A percentile compares a stretch with the other conserved stretches of the same genome.
These are phyloP conservation scores for Septoria linicola DNA, from an alignment of 2,329 filamentous ascomycete genomes.

Conservation along the genomic window DNA sequence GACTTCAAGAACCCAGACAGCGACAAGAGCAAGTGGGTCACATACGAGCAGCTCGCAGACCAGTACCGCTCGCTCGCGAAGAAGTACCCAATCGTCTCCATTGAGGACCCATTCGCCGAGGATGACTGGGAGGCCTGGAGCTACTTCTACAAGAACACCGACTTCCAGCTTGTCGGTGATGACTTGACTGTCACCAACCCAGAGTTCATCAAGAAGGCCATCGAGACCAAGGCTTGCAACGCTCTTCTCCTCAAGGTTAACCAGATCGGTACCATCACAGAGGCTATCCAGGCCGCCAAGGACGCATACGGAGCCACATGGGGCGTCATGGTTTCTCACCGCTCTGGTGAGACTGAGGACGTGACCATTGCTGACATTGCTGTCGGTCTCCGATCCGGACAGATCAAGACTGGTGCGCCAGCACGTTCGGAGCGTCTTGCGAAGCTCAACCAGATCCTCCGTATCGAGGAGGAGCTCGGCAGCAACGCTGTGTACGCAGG, in stretches of 20 bases:
- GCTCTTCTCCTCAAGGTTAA: conserved; percentile 98
- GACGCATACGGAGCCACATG: conserved; percentile 93
- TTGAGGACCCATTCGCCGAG: conserved; percentile 99
- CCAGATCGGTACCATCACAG: conserved; percentile 98
- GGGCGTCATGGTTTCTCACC: conserved; percentile 99
- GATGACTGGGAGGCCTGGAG: conserved; percentile 99
- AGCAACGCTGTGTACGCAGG: conserved; percentile 89
- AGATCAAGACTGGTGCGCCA: conserved; percentile 99
- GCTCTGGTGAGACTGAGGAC: conserved; percentile 98
- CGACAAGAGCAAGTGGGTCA: conserved; percentile 96
- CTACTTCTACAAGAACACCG: conserved; percentile 99
- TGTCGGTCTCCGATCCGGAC: conserved; percentile 90
- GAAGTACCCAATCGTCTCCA: conserved; percentile 98
- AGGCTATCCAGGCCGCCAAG: conserved; percentile 99
- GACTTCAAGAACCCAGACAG: conserved; percentile 99
- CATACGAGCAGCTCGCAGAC: conserved; percentile 92
- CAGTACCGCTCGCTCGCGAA: conserved; percentile 76
- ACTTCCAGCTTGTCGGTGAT: conserved; percentile 98
- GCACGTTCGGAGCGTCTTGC: conserved; percentile 95
- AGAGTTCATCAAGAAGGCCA: conserved; percentile 98
- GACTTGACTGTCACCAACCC: conserved; percentile 99
- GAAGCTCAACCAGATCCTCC: conserved; percentile 99
- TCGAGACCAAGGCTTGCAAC: conserved; percentile 98
- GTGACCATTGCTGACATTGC: conserved; percentile 98
- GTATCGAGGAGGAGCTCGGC: conserved; percentile 98